Conservation (phyloP, 257 asterid species). For the Plantago elongata region DNA sequence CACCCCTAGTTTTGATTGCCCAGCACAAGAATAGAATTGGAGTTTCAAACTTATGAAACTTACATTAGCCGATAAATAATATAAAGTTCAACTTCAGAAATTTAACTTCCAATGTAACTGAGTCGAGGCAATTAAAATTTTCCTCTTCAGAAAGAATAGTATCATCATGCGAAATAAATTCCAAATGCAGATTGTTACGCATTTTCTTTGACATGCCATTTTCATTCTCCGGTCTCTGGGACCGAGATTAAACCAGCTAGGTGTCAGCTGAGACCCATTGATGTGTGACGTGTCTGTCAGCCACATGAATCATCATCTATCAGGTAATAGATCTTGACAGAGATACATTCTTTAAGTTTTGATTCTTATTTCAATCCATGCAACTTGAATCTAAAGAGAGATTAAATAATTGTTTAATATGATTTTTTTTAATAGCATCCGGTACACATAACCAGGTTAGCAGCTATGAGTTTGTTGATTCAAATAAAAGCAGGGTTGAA, state of each 20-base stretch:
- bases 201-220: too few relatives aligned
- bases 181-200: too few relatives aligned
- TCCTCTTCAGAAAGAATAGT: too few relatives aligned
- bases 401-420: neutral
- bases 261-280: neutral
- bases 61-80: neutral
- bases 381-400: neutral
- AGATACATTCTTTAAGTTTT: neutral
- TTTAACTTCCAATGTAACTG: neutral
- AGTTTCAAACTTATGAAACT: neutral
- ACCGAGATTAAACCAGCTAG: too few relatives aligned
- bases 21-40: neutral
- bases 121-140: too few relatives aligned
- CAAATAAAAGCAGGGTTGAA: neutral
- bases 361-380: conserved; percentile 1
- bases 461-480: neutral
- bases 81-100: neutral
- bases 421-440: neutral
- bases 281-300: too few relatives aligned
- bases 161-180: too few relatives aligned
- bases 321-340: neutral
- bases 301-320: neutral
- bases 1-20: neutral
- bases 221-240: too few relatives aligned
- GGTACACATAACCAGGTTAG: conserved; percentile 4